phyloP scores from a whole-genome alignment of 768 basidiomycete species.

The Mrakia gelida region DNA sequence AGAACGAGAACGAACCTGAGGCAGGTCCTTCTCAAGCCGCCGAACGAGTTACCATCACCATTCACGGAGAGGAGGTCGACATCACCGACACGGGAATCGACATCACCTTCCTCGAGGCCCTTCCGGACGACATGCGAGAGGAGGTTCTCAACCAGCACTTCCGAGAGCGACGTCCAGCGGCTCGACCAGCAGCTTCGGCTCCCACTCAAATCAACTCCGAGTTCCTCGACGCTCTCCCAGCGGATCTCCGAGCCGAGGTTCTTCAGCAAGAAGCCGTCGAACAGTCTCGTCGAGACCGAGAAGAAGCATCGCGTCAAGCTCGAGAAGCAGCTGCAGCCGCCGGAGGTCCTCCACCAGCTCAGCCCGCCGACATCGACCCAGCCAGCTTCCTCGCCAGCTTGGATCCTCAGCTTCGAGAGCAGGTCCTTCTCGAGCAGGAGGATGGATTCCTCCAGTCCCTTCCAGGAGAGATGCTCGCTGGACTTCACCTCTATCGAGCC shows the following conservation, averaged over 20 bases:
- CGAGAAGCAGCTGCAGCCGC: slow-evolving; percentile 36
- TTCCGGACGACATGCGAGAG: slow-evolving; percentile 98
- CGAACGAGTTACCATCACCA: slow-evolving; percentile 72
- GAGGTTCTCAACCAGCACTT: slow-evolving; percentile 97
- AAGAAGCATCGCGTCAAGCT: slow-evolving; percentile 34
- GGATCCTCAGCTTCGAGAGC: slow-evolving; percentile 80
- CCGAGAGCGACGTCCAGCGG: slow-evolving; percentile 73
- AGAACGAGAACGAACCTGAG: slow-evolving; percentile 21
- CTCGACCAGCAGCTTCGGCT: slow-evolving; percentile 48
- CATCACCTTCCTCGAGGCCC: slow-evolving; percentile 91
- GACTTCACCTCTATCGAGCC: neutral
- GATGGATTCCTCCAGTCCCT: slow-evolving; percentile 33
- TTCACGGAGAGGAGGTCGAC: slow-evolving; percentile 88
- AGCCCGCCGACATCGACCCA: slow-evolving; percentile 71
- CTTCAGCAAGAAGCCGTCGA: slow-evolving; percentile 91
- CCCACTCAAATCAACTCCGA: slow-evolving; percentile 87
- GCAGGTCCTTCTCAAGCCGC: slow-evolving; percentile 37
- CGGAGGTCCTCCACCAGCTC: slow-evolving; percentile 20
- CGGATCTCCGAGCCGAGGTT: slow-evolving; percentile 93
- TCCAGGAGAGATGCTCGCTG: slow-evolving; percentile 27
- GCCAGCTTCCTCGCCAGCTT: slow-evolving; percentile 88
- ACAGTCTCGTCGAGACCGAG: slow-evolving; percentile 54
- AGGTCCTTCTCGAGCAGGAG: slow-evolving; percentile 46
- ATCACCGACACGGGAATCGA: slow-evolving; percentile 99
- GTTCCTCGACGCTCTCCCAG: slow-evolving; percentile 92